These are phyloP conservation scores for Holtermannia corniformis DNA, from an alignment of 768 basidiomycete genomes.

Conservation along the genomic window DNA sequence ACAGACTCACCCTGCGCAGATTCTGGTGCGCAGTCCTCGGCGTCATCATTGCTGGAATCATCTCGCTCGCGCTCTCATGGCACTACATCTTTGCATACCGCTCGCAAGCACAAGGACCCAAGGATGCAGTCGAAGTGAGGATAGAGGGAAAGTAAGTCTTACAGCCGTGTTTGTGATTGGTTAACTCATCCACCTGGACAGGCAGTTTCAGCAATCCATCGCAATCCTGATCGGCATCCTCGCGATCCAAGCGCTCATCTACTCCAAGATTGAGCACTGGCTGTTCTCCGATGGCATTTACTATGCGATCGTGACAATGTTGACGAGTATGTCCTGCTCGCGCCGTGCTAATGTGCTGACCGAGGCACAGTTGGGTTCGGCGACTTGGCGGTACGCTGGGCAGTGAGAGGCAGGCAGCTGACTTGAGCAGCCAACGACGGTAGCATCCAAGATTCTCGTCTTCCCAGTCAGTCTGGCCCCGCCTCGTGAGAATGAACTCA, in stretches of 20 bases:
- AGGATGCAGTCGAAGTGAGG: constrained; percentile 14
- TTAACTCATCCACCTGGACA: background rate
- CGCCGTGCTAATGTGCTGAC: constrained; percentile 12
- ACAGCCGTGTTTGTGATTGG: too few species aligned
- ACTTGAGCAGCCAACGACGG: constrained; percentile 15
- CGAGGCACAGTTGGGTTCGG: constrained; percentile 23
- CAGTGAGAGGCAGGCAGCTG: constrained; percentile 9
- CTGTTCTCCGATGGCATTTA: constrained; percentile 33
- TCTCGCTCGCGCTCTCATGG: constrained; percentile 21
- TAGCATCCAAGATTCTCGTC: constrained; percentile 28
- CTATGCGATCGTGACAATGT: constrained; percentile 12
- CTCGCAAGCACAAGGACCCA: background rate
- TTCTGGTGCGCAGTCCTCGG: constrained; percentile 34
- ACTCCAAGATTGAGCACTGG: constrained; percentile 39
- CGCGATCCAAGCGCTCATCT: constrained; percentile 37
- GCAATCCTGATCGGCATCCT: constrained; percentile 27
- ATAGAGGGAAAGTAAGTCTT: constrained; percentile 29
- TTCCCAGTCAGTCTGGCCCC: constrained; percentile 2
- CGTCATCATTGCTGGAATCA: constrained; percentile 22
- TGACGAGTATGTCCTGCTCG: constrained; percentile 1
- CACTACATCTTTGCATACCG: constrained; percentile 25
- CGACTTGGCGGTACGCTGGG: constrained; percentile 9
- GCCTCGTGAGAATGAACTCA: background rate
- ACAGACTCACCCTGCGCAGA: constrained; percentile 12
- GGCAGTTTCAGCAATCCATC: constrained; percentile 11